Evolutionary conservation across 2,329 filamentous ascomycete species (phyloP).

Genomic region (Hypoxylon sp.): DNA sequence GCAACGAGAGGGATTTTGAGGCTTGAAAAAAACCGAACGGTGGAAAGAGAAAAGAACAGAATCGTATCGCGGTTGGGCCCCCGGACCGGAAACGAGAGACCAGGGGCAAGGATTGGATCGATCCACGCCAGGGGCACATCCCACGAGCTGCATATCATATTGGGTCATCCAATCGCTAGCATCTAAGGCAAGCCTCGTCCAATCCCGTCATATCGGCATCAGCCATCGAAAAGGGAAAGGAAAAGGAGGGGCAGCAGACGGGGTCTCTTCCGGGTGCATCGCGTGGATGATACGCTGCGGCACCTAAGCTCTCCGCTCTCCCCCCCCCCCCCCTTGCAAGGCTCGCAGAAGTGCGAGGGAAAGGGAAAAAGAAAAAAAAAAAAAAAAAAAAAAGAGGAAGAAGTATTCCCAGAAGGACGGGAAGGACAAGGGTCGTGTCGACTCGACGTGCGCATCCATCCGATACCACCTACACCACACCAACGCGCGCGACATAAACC

Average conservation of each 20-base stretch:
- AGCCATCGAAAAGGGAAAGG: conserved; percentile 19
- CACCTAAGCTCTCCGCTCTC: conserved; percentile 30
- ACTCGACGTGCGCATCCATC: conserved; percentile 27
- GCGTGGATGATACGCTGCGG: conserved; percentile 28
- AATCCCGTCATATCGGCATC: conserved; percentile 30
- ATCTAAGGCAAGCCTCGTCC: conserved; percentile 20
- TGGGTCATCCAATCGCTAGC: conserved; percentile 18
- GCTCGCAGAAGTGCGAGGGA: too few species aligned
- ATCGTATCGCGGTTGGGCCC: conserved; percentile 19
- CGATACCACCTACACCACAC: conserved; percentile 30
- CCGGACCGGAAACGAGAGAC: conserved; percentile 14
- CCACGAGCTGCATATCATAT: conserved; percentile 32
- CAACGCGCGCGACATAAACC: conserved; percentile 22
- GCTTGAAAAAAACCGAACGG: conserved; percentile 19
- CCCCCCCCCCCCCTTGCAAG: too few species aligned
- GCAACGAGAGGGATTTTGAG: conserved; percentile 16
- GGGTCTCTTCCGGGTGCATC: conserved; percentile 19
- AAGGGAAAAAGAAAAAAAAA: conserved; percentile 6
- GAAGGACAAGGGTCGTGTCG: conserved; percentile 22
- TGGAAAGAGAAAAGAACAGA: conserved; percentile 8
- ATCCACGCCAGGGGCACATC: conserved; percentile 20
- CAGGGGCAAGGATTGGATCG: conserved; percentile 21
- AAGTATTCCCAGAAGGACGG: conserved; percentile 34
- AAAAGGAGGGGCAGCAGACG: conserved; percentile 26
- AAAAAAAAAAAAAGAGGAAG: conserved; percentile 22